A percentile compares a stretch with the other conserved stretches of the same genome.
These are phyloP conservation scores for Boletus mariae DNA, from an alignment of 1,284 basidiomycete species.

Conservation along the genomic window DNA sequence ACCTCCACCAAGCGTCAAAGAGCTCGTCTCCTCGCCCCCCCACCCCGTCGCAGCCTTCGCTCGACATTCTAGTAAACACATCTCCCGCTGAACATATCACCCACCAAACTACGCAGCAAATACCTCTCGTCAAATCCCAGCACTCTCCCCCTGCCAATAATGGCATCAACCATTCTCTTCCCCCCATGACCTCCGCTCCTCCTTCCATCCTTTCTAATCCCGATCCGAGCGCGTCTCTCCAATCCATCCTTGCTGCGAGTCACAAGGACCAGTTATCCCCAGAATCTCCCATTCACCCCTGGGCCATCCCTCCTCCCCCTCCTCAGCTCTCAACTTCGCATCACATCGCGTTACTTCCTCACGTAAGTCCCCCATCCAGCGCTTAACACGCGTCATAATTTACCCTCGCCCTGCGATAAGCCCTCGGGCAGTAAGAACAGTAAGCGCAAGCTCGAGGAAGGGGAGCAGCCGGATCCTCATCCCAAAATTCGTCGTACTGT, in stretches of 20 bases:
- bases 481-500: conserved; percentile 78
- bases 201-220: conserved; percentile 40
- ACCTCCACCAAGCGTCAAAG: conserved; percentile 35
- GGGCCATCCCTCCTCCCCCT: conserved; percentile 35
- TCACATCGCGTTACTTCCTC: conserved; percentile 28
- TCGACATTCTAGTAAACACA: conserved; percentile 42
- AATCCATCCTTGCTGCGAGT: conserved; percentile 56
- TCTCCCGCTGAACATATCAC: conserved; percentile 25
- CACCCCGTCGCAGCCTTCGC: conserved; percentile 37
- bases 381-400: conserved; percentile 30
- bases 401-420: conserved; percentile 26
- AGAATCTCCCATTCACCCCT: conserved; percentile 40
- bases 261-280: conserved; percentile 39
- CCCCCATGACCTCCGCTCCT: conserved; percentile 33
- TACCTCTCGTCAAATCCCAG: conserved; percentile 23
- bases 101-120: conserved; percentile 27
- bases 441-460: conserved; percentile 73
- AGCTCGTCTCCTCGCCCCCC: conserved; percentile 38
- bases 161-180: conserved; percentile 33
- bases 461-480: conserved; percentile 66
- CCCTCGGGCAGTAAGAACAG: conserved; percentile 35
- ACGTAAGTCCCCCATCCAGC: conserved; percentile 30
- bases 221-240: conserved; percentile 57
- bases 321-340: conserved; percentile 29
- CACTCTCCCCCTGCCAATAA: conserved; percentile 26